These are phyloP conservation scores for Vaccinium corymbosum DNA, from an alignment of 148 eudicot genomes.

Conservation along the genomic window DNA sequence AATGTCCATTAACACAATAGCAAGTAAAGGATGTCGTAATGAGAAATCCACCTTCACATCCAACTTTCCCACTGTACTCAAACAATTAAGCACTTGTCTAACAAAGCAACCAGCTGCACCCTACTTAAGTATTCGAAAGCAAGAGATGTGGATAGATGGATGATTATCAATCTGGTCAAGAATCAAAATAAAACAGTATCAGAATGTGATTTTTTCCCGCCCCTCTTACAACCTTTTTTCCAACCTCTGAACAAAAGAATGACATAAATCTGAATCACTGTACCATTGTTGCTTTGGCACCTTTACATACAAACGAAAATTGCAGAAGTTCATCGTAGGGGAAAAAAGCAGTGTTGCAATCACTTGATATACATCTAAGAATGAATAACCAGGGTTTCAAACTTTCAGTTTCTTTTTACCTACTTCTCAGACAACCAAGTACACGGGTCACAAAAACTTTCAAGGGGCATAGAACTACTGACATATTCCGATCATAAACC, in stretches of 20 bases:
- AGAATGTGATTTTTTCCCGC: background rate
- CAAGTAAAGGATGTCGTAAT: conserved; percentile 14
- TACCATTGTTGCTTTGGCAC: background rate
- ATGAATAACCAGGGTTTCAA: background rate
- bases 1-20: conserved; percentile 33
- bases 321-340: background rate
- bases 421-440: background rate
- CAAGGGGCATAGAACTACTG: background rate
- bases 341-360: background rate
- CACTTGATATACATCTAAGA: background rate
- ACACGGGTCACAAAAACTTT: background rate
- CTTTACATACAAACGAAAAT: background rate
- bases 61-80: background rate
- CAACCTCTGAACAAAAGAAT: background rate
- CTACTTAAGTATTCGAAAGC: conserved; percentile 5
- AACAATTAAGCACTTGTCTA: background rate
- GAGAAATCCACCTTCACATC: conserved; percentile 8
- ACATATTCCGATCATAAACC: background rate
- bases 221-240: background rate
- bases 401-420: background rate
- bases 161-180: conserved; percentile 12
- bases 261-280: background rate
- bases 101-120: background rate
- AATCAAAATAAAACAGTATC: conserved; percentile 13
- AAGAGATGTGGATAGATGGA: conserved; percentile 3